Conservation (phyloP, 192 early-diverging fungal genomes). For the Chytriomyces sp. region DNA sequence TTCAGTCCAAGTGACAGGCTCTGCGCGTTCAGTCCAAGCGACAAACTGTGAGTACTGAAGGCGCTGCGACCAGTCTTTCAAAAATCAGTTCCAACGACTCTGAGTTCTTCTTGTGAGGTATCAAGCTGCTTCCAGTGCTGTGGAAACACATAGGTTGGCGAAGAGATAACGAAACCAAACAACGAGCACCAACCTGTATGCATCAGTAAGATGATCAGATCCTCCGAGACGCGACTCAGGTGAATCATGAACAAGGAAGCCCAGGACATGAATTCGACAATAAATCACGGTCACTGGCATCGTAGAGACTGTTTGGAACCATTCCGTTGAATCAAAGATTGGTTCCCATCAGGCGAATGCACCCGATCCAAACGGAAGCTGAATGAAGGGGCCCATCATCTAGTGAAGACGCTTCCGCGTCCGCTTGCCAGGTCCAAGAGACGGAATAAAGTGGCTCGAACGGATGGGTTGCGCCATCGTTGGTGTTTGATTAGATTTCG, state of each 20-base stretch:
- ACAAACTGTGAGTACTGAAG: too few species aligned
- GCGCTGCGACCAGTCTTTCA: slow-evolving; percentile 97
- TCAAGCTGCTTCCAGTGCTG: slow-evolving; percentile 94
- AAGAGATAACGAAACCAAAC: background rate
- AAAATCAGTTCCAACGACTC: slow-evolving; percentile 91
- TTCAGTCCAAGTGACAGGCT: too few species aligned
- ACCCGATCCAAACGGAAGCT: slow-evolving; percentile 87
- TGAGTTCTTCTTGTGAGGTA: slow-evolving; percentile 99
- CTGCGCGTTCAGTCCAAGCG: too few species aligned
- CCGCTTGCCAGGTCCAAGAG: slow-evolving; percentile 88
- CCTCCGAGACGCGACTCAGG: slow-evolving; percentile 86
- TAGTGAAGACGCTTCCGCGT: slow-evolving; percentile 82
- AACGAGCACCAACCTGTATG: slow-evolving; percentile 66
- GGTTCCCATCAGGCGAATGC: slow-evolving; percentile 87
- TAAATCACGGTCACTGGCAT: slow-evolving; percentile 95
- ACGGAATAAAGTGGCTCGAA: slow-evolving; percentile 90
- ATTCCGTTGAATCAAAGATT: slow-evolving; percentile 87
- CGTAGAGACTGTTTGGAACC: slow-evolving; percentile 89
- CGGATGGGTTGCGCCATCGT: slow-evolving; percentile 97
- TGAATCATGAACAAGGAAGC: slow-evolving; percentile 89
- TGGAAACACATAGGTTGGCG: background rate
- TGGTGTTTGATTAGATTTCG: background rate
- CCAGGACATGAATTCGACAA: slow-evolving; percentile 97
- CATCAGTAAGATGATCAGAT: slow-evolving; percentile 98
- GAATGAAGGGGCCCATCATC: slow-evolving; percentile 77